These are phyloP conservation scores for Stachybotrys echinatus DNA, from an alignment of 2,329 filamentous ascomycete genomes.

Conservation along the genomic window DNA sequence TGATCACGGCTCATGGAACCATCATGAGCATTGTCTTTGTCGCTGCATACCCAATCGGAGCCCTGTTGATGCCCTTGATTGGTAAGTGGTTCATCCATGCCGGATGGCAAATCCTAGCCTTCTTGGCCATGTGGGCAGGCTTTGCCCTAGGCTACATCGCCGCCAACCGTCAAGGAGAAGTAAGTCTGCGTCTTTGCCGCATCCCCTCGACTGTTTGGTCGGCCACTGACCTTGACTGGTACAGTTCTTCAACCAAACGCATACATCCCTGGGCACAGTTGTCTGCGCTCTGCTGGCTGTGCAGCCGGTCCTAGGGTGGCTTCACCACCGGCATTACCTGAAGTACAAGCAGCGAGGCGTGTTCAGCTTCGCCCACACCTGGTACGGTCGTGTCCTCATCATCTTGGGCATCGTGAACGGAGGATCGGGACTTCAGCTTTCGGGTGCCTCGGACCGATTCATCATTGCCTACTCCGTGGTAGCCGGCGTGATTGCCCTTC, in stretches of 20 bases:
- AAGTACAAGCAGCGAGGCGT: slow-evolving; percentile 40
- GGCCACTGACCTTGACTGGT: slow-evolving; percentile 10
- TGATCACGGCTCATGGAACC: slow-evolving; percentile 47
- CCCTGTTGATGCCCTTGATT: slow-evolving; percentile 54
- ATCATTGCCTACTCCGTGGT: slow-evolving; percentile 53
- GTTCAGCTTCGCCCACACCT: slow-evolving; percentile 54
- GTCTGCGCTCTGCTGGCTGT: slow-evolving; percentile 48
- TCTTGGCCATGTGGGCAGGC: slow-evolving; percentile 54
- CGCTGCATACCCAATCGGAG: slow-evolving; percentile 54
- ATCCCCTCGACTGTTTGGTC: not conserved
- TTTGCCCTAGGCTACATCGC: slow-evolving; percentile 52
- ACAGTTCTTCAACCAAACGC: slow-evolving; percentile 47
- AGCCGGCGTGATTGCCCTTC: slow-evolving; percentile 39
- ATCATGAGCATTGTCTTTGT: slow-evolving; percentile 57
- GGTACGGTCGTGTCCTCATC: slow-evolving; percentile 56
- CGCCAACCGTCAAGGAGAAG: slow-evolving; percentile 33
- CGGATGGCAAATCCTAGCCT: slow-evolving; percentile 47
- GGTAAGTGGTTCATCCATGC: slow-evolving; percentile 55
- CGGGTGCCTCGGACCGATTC: slow-evolving; percentile 31
- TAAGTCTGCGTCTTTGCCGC: slow-evolving; percentile 25
- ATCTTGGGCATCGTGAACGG: slow-evolving; percentile 58
- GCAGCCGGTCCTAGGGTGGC: slow-evolving; percentile 52
- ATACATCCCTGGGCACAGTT: slow-evolving; percentile 52
- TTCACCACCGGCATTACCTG: slow-evolving; percentile 52
- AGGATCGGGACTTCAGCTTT: slow-evolving; percentile 52